Evolutionary conservation across 345 rosid species (phyloP).

Genomic region (Melaleuca alternifolia): DNA sequence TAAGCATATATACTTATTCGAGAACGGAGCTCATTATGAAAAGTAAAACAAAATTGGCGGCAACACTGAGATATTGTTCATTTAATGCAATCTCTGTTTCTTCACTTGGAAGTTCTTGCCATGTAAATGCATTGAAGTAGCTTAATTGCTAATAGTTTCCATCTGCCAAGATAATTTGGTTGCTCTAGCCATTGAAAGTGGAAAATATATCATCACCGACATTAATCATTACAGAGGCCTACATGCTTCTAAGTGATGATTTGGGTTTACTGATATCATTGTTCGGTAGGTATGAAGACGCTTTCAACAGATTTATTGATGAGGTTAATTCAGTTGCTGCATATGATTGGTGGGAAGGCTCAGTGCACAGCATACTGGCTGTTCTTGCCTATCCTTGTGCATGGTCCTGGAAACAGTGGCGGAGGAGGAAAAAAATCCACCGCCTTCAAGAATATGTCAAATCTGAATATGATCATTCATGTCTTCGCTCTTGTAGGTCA

Average conservation of each 20-base stretch:
- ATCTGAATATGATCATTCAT: constrained; percentile 94
- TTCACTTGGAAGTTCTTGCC: neutral
- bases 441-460: constrained; percentile 96
- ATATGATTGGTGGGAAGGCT: constrained; percentile 99
- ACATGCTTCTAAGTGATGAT: neutral
- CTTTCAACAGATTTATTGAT: constrained; percentile 91
- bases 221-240: neutral
- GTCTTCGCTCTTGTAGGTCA: constrained; percentile 98
- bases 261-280: neutral
- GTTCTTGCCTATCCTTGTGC: constrained; percentile 93
- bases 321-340: constrained; percentile 96
- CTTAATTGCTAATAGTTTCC: neutral
- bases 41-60: neutral
- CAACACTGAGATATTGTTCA: neutral
- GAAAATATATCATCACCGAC: neutral
- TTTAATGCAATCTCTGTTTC: neutral
- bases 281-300: constrained; percentile 81
- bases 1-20: constrained; percentile 22
- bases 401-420: constrained; percentile 99
- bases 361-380: constrained; percentile 84
- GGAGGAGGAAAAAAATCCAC: constrained; percentile 73
- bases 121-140: neutral
- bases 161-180: neutral
- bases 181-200: neutral
- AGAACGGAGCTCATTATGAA: neutral